Conservation (phyloP, 2,329 filamentous ascomycete genomes). For the Stagonosporopsis cucurbitacearum region DNA sequence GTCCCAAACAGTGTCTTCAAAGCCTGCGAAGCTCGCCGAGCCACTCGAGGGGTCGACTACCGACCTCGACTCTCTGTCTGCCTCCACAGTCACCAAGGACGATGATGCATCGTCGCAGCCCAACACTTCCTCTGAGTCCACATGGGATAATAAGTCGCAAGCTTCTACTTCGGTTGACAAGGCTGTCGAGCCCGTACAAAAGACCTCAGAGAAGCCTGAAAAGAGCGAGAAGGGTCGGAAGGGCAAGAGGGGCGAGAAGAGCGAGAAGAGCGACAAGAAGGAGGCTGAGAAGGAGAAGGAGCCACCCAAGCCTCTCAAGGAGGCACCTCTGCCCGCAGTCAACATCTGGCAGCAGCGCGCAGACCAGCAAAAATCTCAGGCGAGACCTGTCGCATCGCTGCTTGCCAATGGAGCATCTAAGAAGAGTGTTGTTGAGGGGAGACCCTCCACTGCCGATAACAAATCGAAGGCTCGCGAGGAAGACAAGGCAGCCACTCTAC, state of each 20-base stretch:
- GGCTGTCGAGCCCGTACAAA: slow-evolving; percentile 56
- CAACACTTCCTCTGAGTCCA: slow-evolving; percentile 69
- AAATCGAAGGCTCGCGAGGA: slow-evolving; percentile 36
- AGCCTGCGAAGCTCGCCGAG: slow-evolving; percentile 26
- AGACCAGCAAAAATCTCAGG: slow-evolving; percentile 67
- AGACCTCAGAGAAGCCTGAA: slow-evolving; percentile 62
- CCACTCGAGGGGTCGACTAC: slow-evolving; percentile 56
- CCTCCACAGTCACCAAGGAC: slow-evolving; percentile 62
- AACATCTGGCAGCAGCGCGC: slow-evolving; percentile 88
- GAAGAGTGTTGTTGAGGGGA: slow-evolving; percentile 36
- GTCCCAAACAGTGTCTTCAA: slow-evolving; percentile 26
- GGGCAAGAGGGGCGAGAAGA: slow-evolving; percentile 57
- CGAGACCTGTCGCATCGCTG: slow-evolving; percentile 53
- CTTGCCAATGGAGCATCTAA: slow-evolving; percentile 33
- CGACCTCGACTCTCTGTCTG: slow-evolving; percentile 61
- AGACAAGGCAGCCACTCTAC: slow-evolving; percentile 30
- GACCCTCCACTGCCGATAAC: slow-evolving; percentile 24
- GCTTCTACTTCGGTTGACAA: slow-evolving; percentile 71
- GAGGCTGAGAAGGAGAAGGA: slow-evolving; percentile 52
- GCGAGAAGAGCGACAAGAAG: slow-evolving; percentile 58
- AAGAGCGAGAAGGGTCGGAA: slow-evolving; percentile 59
- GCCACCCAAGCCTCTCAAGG: slow-evolving; percentile 69
- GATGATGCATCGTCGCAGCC: slow-evolving; percentile 67
- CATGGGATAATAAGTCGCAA: slow-evolving; percentile 71
- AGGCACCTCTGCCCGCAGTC: slow-evolving; percentile 81